phyloP scores from a whole-genome alignment of 1,284 basidiomycete species.

The Malassezia arunalokei region DNA sequence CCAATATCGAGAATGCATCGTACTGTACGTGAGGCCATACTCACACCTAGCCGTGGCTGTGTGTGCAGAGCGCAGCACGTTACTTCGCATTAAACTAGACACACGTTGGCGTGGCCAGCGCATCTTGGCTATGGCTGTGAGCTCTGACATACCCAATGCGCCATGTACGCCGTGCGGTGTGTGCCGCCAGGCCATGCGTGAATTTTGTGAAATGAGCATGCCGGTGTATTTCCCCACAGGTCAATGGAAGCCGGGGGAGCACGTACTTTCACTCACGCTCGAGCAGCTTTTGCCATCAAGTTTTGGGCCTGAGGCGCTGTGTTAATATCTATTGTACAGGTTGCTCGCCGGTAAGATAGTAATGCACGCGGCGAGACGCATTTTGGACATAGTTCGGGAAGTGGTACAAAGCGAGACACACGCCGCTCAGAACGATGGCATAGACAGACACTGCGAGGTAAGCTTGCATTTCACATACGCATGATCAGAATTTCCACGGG shows the following conservation, averaged over 20 bases:
- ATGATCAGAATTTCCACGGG: slow-evolving; percentile 3
- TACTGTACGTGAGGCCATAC: slow-evolving; percentile 55
- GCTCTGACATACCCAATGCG: slow-evolving; percentile 22
- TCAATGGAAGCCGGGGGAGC: slow-evolving; percentile 1
- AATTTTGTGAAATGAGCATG: slow-evolving; percentile 62
- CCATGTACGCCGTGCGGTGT: slow-evolving; percentile 58
- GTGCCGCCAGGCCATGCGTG: slow-evolving; percentile 78
- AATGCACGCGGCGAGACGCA: slow-evolving; percentile 11
- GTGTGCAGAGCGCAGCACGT: slow-evolving; percentile 41
- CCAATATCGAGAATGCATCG: slow-evolving; percentile 80
- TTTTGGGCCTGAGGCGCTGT: slow-evolving; percentile 62
- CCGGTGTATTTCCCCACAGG: slow-evolving; percentile 57
- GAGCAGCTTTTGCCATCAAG: slow-evolving; percentile 68
- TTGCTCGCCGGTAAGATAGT: slow-evolving; percentile 14
- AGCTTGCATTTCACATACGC: background rate
- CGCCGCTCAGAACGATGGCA: background rate
- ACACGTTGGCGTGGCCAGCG: slow-evolving; percentile 15
- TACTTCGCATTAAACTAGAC: slow-evolving; percentile 26
- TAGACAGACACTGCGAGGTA: slow-evolving; percentile 4
- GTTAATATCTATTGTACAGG: background rate
- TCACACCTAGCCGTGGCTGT: slow-evolving; percentile 22
- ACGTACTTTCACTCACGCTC: slow-evolving; percentile 53
- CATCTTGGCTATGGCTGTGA: slow-evolving; percentile 31
- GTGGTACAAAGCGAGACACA: slow-evolving; percentile 1
- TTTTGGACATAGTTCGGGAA: slow-evolving; percentile 6